phyloP scores from a whole-genome alignment of 2,329 filamentous ascomycete genomes.

The Hymenotorrendiella dingleyae region DNA sequence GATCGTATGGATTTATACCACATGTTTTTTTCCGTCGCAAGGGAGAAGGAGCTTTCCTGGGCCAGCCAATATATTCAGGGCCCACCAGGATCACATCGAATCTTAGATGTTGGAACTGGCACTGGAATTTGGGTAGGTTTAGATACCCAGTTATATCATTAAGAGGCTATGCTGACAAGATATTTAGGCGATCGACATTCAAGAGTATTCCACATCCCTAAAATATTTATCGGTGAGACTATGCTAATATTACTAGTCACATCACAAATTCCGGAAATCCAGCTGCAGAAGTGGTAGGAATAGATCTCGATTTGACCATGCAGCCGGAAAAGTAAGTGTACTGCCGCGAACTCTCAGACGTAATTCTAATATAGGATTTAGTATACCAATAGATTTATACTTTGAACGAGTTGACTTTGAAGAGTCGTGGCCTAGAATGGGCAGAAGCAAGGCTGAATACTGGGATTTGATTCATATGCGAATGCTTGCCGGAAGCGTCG shows the following conservation, averaged over 20 bases:
- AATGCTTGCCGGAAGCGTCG: slow-evolving; percentile 71
- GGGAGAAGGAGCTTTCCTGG: slow-evolving; percentile 39
- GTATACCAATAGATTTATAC: slow-evolving; percentile 63
- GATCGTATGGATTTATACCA: slow-evolving; percentile 79
- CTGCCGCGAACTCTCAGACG: background rate
- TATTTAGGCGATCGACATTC: slow-evolving; percentile 63
- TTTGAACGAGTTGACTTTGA: slow-evolving; percentile 75
- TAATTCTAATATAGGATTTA: slow-evolving; percentile 30
- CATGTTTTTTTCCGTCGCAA: slow-evolving; percentile 64
- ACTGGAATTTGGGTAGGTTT: slow-evolving; percentile 70
- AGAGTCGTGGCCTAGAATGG: slow-evolving; percentile 55
- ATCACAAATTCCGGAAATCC: slow-evolving; percentile 44
- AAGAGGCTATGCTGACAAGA: background rate
- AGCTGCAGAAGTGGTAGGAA: slow-evolving; percentile 51
- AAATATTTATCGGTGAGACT: background rate
- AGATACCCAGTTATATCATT: background rate
- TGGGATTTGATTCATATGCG: slow-evolving; percentile 76
- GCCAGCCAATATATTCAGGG: slow-evolving; percentile 31
- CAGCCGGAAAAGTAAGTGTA: slow-evolving; percentile 48
- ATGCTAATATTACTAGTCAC: background rate
- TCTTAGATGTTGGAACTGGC: slow-evolving; percentile 71
- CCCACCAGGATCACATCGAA: slow-evolving; percentile 31
- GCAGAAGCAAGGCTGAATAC: slow-evolving; percentile 31
- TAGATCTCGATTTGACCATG: slow-evolving; percentile 57
- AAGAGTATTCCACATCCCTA: no score